Evolutionary conservation across 768 basidiomycete species (phyloP), one percentile per base, ranked within the genome.

Genomic region (Lactifluus volemus): DNA sequence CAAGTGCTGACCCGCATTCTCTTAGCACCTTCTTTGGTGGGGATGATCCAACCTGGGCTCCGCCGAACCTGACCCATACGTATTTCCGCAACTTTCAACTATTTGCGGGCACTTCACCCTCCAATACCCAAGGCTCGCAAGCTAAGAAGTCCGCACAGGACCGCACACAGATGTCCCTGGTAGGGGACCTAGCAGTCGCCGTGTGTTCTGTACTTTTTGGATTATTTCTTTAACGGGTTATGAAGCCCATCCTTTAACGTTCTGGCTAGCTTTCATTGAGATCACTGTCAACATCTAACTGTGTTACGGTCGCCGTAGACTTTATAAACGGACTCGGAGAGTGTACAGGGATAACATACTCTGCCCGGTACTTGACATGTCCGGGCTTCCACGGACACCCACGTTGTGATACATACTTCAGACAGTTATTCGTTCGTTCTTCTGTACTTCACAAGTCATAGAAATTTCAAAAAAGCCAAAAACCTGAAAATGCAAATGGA

Each of bases 21-120:
- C 9, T n/a, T 62, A 88, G 87, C 38, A 90, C 88, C 21, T 92
- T 92, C 76, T 92, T 91, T 68, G 90, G 89, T 73, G 91, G 86
- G 25, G 78, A 78, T 60, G 88, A 94, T 67, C 59, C 74, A 4
- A 79, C 79, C 39, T 94, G 87, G 88, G 86, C 86, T 25, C 84
- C 89, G 0, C 81, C 86, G 5, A 72, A 77, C 4, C 81, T 80
- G 1, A 83, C 84, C 6, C 81, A 86, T 67, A 84, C 85, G 1
- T 92, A 88, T 71, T 93, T 81, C 76, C 84, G 88, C 63, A 87
- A 91, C 70, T 76, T 93, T 57, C 76, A 77, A 50, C 71, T 90
- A 39, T 89, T 52, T 34, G 65, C 60, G 3, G 45, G 63, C 36
- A 66, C 56, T n/a, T 52, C 55, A 11, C 59, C 63, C 11, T 66